Percentiles rank a stretch among this genome's conserved stretches.
Evolutionary conservation across 352 stramenopile species (phyloP).

Genomic region (Nothophytophthora sp.): DNA sequence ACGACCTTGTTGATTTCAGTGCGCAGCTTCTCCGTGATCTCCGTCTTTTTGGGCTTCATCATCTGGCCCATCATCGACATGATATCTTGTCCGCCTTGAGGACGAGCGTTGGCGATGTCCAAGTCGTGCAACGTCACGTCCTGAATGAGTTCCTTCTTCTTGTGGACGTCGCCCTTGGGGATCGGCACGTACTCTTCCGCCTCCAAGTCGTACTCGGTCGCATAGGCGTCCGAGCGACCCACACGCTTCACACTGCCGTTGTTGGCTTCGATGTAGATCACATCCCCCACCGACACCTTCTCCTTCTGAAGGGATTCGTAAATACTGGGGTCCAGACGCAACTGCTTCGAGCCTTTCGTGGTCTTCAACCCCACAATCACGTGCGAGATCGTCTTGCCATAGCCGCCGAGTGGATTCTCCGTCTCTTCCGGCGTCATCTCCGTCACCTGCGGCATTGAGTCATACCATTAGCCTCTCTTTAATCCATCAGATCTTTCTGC

Average conservation of each 20-base stretch:
- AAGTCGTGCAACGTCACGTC: slow-evolving; percentile 99
- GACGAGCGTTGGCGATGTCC: slow-evolving; percentile 98
- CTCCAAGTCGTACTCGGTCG: slow-evolving; percentile 99
- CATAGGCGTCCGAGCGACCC: slow-evolving; percentile 97
- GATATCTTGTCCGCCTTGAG: slow-evolving; percentile 97
- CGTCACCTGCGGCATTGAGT: slow-evolving; percentile 79
- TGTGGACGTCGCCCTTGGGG: slow-evolving; percentile 99
- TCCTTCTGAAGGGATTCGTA: slow-evolving; percentile 99
- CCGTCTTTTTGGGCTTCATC: slow-evolving; percentile 98
- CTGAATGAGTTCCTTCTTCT: slow-evolving; percentile 99
- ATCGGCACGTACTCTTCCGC: slow-evolving; percentile 99
- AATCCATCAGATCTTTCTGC: no score
- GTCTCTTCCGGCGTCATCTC: slow-evolving; percentile 99
- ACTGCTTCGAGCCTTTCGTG: slow-evolving; percentile 97
- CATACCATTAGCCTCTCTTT: no score
- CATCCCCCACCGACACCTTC: slow-evolving; percentile 96
- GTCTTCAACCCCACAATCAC: slow-evolving; percentile 99
- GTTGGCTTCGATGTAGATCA: slow-evolving; percentile 99
- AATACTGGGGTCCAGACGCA: slow-evolving; percentile 98
- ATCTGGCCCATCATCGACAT: slow-evolving; percentile 98
- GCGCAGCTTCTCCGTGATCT: slow-evolving; percentile 99
- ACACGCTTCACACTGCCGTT: slow-evolving; percentile 99
- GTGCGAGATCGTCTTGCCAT: slow-evolving; percentile 98
- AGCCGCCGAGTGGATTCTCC: slow-evolving; percentile 97
- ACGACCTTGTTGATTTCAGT: slow-evolving; percentile 99